Percentiles rank a stretch among this genome's conserved stretches.
phyloP scores from a whole-genome alignment of 2,329 filamentous ascomycete species.

The Diaporthe amygdali region DNA sequence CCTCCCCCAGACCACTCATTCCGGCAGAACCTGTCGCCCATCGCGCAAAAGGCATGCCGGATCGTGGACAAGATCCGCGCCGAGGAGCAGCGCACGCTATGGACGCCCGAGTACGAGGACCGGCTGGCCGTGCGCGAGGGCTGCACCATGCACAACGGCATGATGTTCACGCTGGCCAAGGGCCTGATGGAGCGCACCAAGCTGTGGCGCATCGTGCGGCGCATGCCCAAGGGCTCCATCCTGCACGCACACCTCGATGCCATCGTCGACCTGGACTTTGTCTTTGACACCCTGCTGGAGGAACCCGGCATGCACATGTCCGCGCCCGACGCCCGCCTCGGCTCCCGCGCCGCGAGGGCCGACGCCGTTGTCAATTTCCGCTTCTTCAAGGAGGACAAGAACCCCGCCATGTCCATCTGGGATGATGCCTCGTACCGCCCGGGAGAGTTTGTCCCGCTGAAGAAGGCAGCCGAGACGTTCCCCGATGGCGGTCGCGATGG shows the following conservation, averaged over 20 bases:
- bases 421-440: conserved; percentile 60
- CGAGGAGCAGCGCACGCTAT: conserved; percentile 76
- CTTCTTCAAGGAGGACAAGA: conserved; percentile 52
- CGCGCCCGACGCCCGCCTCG: conserved; percentile 61
- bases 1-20: conserved; percentile 68
- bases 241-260: conserved; percentile 90
- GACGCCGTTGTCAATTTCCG: conserved; percentile 66
- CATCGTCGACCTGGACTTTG: conserved; percentile 86
- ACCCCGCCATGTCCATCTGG: conserved; percentile 65
- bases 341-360: conserved; percentile 56
- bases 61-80: conserved; percentile 82
- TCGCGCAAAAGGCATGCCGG: conserved; percentile 76
- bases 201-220: conserved; percentile 83
- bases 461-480: conserved; percentile 73
- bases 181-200: conserved; percentile 84
- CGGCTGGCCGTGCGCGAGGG: conserved; percentile 65
- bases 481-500: conserved; percentile 73
- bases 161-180: conserved; percentile 91
- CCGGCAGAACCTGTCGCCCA: conserved; percentile 75
- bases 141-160: conserved; percentile 78
- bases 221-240: conserved; percentile 87
- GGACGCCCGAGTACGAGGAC: conserved; percentile 78
- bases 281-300: conserved; percentile 73
- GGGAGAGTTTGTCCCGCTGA: conserved; percentile 61
- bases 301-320: conserved; percentile 77